Conservation (phyloP, 345 rosid genomes). For the Carallia brachiata region DNA sequence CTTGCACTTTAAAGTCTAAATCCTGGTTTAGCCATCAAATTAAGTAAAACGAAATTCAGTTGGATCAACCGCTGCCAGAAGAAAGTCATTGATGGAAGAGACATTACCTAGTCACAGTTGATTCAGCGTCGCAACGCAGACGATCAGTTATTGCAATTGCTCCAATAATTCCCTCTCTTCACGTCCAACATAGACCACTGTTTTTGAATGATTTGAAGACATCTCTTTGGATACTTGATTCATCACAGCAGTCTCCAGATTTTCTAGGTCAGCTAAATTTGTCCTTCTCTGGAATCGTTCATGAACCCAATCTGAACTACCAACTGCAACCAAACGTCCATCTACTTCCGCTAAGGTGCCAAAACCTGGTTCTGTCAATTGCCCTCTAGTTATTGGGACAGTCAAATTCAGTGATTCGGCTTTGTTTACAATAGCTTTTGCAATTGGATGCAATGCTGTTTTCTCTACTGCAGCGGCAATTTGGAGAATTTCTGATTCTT, state of each 20-base stretch:
- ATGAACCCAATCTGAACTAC: slow-evolving; percentile 77
- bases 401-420: slow-evolving; percentile 59
- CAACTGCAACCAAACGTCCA: slow-evolving; percentile 83
- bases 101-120: slow-evolving; percentile 69
- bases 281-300: slow-evolving; percentile 59
- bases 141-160: slow-evolving; percentile 77
- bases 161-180: slow-evolving; percentile 92
- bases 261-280: slow-evolving; percentile 38
- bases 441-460: slow-evolving; percentile 88
- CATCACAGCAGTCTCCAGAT: slow-evolving; percentile 45
- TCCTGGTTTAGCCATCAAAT: too few relatives aligned
- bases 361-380: slow-evolving; percentile 85
- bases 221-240: slow-evolving; percentile 35
- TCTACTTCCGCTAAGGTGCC: slow-evolving; percentile 92
- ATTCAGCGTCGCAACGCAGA: slow-evolving; percentile 78
- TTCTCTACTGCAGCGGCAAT: slow-evolving; percentile 94
- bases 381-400: slow-evolving; percentile 80
- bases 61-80: not conserved
- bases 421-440: slow-evolving; percentile 69
- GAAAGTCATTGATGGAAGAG: not conserved
- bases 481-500: slow-evolving; percentile 70
- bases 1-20: too few relatives aligned
- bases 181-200: slow-evolving; percentile 79
- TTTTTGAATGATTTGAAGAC: slow-evolving; percentile 56
- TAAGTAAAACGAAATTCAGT: too few relatives aligned